Conservation (phyloP, 768 basidiomycete species). For the Termitomyces bulborhizus region DNA sequence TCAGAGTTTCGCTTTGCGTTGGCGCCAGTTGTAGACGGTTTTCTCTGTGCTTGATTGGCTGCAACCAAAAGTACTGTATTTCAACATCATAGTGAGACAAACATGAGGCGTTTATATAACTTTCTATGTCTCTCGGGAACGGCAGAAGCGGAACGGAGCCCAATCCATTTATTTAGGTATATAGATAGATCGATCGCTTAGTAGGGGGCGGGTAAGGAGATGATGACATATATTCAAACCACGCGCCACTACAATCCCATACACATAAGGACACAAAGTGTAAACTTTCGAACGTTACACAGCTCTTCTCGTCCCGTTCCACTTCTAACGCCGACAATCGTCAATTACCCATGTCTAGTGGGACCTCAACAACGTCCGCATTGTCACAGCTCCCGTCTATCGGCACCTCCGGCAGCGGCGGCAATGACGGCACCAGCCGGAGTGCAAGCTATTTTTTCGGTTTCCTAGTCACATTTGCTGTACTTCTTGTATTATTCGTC, state of each 20-base stretch:
- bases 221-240: slow-evolving; percentile 3
- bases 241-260: slow-evolving; percentile 5
- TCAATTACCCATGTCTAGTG: neutral
- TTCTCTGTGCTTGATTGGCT: neutral
- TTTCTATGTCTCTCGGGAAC: neutral
- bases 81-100: neutral
- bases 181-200: slow-evolving; percentile 1
- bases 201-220: neutral
- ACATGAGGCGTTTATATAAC: neutral
- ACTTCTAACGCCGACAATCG: neutral
- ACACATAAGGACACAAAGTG: neutral
- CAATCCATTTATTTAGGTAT: too few species aligned
- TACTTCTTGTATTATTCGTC: slow-evolving; percentile 43
- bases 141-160: neutral
- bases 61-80: neutral
- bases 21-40: neutral
- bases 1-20: too few species aligned
- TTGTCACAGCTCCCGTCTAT: slow-evolving; percentile 3
- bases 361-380: neutral
- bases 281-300: neutral
- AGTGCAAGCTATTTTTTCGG: slow-evolving; percentile 46
- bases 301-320: neutral
- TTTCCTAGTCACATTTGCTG: slow-evolving; percentile 43
- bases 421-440: slow-evolving; percentile 10
- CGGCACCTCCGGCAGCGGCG: neutral